Evolutionary conservation across 768 basidiomycete species (phyloP), one percentile per base, ranked within the genome.

Genomic region (Boletellus ananiceps): DNA sequence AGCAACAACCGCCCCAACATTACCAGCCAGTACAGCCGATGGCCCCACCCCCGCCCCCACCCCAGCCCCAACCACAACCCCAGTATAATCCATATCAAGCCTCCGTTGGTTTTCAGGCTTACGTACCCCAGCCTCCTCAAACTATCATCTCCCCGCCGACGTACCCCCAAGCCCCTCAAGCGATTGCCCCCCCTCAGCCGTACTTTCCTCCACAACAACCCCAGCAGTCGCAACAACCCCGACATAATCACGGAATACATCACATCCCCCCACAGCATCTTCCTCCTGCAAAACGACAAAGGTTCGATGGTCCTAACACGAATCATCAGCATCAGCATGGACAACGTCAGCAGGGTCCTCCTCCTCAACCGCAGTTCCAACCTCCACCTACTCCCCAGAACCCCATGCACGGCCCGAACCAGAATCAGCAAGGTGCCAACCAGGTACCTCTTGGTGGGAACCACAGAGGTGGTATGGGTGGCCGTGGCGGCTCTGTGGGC

Each of bases 211-310:
- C 68, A 35, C 73, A 71, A 37, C 73, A 71, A 40, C 64, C 56
- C 0, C 71, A 65, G 13, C 73, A 63, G n/a, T 63, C 63, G 11
- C 68, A 67, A 65, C 77, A 74, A 54, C 72, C 69, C 46, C 77
- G 69, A 55, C 77, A 70, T 41, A 79, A 74, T 29, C 79, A 78
- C 43, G 69, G 65, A 47, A 46, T 73, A 19, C 76, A 84, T 55
- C 86, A 89, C 55, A 71, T 80, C 0, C 80, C 85, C 9, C 84
- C 85, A 32, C 87, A 88, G 58, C 86, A 90, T 61, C 74, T 84
- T n/a, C 93, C 93, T 8, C 93, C 93, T 3, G 92, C 92, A 2
- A 96, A 96, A 67, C 76, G 93, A 46, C 91, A 85, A 57, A 80
- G 92, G 37, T 93, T 93, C 61, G 93, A 95, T 63, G 84, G 83